Conservation (phyloP, 345 rosid species). For the Zanthoxylum bungeanum region DNA sequence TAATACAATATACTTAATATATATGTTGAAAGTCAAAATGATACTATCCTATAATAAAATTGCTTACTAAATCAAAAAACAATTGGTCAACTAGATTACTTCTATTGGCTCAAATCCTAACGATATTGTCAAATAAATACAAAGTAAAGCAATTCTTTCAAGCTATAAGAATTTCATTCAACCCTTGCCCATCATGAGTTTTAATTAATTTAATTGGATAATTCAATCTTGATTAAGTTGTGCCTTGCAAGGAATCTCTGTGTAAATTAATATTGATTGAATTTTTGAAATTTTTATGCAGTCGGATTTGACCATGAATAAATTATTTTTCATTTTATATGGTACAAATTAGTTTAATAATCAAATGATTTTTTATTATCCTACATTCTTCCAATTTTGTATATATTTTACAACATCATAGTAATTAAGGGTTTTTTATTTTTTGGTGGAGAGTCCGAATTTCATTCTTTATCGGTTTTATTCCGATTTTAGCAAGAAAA, state of each 20-base stretch:
- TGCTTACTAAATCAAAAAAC: not conserved
- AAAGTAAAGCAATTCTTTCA: not conserved
- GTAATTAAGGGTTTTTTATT: too few relatives aligned
- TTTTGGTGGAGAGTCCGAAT: too few relatives aligned
- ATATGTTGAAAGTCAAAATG: not conserved
- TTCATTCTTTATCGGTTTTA: too few relatives aligned
- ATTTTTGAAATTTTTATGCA: not conserved
- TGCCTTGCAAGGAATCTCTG: slow-evolving; percentile 7
- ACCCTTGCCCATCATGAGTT: not conserved
- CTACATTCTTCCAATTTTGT: not conserved
- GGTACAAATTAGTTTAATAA: not conserved
- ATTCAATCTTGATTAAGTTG: not conserved
- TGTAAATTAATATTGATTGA: not conserved
- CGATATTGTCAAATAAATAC: not conserved
- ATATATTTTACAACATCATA: not conserved
- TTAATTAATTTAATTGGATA: not conserved
- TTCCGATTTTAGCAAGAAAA: too few relatives aligned
- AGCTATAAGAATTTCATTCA: not conserved
- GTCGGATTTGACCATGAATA: not conserved
- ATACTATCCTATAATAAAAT: not conserved
- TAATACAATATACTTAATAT: too few relatives aligned
- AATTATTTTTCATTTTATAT: not conserved
- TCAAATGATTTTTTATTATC: not conserved
- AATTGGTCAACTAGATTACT: not conserved
- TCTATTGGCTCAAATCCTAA: not conserved